phyloP scores from a whole-genome alignment of 2,329 filamentous ascomycete genomes.

The Trichophyton schoenleinii region DNA sequence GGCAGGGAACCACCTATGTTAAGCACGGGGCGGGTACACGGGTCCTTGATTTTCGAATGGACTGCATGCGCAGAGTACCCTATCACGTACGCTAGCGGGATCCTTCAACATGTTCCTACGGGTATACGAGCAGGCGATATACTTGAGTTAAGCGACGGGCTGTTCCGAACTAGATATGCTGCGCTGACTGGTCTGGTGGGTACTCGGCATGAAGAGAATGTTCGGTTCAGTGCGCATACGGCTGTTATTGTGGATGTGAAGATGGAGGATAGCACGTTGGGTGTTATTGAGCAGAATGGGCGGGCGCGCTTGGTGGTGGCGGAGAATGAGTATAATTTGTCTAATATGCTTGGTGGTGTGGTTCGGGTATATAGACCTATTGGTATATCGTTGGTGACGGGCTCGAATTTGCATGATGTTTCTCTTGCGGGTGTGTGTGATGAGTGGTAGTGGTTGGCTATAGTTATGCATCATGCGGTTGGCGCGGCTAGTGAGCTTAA shows the following conservation, averaged over 20 bases:
- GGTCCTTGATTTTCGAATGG: constrained; percentile 20
- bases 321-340: constrained; percentile 6
- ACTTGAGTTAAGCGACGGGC: constrained; percentile 21
- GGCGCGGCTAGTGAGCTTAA: no score
- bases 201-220: constrained; percentile 5
- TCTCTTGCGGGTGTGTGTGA: background rate
- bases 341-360: constrained; percentile 5
- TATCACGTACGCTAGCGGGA: background rate
- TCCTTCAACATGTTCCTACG: background rate
- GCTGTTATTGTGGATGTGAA: constrained; percentile 3
- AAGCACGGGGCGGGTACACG: constrained; percentile 22
- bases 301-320: background rate
- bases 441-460: background rate
- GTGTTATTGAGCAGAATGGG: constrained; percentile 9
- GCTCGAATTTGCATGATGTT: background rate
- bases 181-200: background rate
- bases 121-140: constrained; percentile 21
- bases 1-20: constrained; percentile 22
- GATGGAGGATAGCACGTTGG: background rate
- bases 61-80: constrained; percentile 11
- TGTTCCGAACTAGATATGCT: constrained; percentile 15
- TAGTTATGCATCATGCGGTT: no score
- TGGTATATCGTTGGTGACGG: background rate
- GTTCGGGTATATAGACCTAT: constrained; percentile 7
- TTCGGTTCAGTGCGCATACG: constrained; percentile 8